Conservation (phyloP, 2,329 filamentous ascomycete species). For the Phaeosphaeriaceae sp. region DNA sequence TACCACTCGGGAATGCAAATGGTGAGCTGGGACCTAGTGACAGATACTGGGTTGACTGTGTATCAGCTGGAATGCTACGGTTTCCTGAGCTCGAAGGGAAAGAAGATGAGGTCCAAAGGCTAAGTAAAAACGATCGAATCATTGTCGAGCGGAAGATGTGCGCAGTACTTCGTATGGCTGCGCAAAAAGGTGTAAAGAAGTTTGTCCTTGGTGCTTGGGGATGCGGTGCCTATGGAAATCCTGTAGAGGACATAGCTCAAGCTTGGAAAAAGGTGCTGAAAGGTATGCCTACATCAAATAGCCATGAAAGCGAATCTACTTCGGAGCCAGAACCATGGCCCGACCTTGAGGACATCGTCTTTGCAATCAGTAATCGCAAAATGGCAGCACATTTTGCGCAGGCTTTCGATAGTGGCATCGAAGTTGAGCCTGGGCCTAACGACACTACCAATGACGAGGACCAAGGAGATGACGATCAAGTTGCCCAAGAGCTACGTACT, state of each 20-base stretch:
- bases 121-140: conserved; percentile 57
- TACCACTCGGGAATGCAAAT: conserved; percentile 35
- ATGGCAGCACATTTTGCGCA: conserved; percentile 61
- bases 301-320: conserved; percentile 26
- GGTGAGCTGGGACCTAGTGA: conserved; percentile 55
- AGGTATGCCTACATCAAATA: conserved; percentile 22
- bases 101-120: conserved; percentile 47
- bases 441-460: conserved; percentile 48
- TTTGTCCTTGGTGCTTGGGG: conserved; percentile 70
- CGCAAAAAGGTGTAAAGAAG: conserved; percentile 52
- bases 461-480: conserved; percentile 26
- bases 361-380: conserved; percentile 62
- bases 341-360: conserved; percentile 60
- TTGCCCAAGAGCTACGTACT: conserved; percentile 34
- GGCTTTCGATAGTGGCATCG: conserved; percentile 54
- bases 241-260: conserved; percentile 63
- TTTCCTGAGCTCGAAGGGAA: conserved; percentile 59
- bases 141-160: conserved; percentile 63
- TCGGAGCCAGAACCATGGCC: conserved; percentile 48
- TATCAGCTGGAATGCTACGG: conserved; percentile 64
- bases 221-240: conserved; percentile 69
- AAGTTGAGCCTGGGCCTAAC: conserved; percentile 48
- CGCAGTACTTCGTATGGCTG: conserved; percentile 60
- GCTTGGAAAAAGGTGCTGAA: conserved; percentile 57
- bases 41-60: conserved; percentile 65